phyloP scores from a whole-genome alignment of 2,329 filamentous ascomycete genomes.

The Thermomyces lanuginosus region DNA sequence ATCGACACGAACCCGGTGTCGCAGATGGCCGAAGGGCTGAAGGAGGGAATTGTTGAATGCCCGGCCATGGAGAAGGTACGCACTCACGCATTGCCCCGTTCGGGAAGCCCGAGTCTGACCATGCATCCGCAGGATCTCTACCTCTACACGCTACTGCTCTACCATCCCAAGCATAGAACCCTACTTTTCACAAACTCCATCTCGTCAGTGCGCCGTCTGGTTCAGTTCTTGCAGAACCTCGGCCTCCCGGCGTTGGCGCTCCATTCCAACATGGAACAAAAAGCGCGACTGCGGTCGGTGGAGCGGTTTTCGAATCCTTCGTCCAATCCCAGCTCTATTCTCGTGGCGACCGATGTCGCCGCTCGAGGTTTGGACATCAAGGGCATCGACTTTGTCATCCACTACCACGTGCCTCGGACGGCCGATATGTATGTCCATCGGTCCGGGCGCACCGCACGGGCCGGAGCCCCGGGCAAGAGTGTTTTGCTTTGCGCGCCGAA shows the following conservation, averaged over 20 bases:
- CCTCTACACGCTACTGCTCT: conserved; percentile 70
- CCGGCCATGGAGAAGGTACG: conserved; percentile 76
- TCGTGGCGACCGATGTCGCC: conserved; percentile 86
- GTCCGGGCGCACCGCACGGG: conserved; percentile 84
- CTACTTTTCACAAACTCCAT: conserved; percentile 95
- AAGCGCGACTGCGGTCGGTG: conserved; percentile 79
- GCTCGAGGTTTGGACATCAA: conserved; percentile 88
- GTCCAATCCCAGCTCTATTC: conserved; percentile 43
- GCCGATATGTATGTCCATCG: conserved; percentile 93
- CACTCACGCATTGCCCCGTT: background rate
- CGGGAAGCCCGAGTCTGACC: too few relatives aligned
- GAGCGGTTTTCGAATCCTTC: conserved; percentile 63
- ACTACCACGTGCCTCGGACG: conserved; percentile 85
- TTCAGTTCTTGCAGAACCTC: conserved; percentile 69
- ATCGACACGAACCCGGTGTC: conserved; percentile 79
- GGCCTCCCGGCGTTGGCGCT: conserved; percentile 59
- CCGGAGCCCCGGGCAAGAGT: conserved; percentile 58
- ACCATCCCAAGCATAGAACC: conserved; percentile 65
- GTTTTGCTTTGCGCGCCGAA: conserved; percentile 82
- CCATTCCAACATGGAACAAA: conserved; percentile 91
- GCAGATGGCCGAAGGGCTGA: conserved; percentile 73
- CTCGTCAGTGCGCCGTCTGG: conserved; percentile 70
- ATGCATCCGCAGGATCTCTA: conserved; percentile 55
- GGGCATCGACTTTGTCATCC: conserved; percentile 72
- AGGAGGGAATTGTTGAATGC: conserved; percentile 84